Base-by-base conservation (phyloP, 495 filamentous ascomycete species). In the Tuber magnatum region DNA sequence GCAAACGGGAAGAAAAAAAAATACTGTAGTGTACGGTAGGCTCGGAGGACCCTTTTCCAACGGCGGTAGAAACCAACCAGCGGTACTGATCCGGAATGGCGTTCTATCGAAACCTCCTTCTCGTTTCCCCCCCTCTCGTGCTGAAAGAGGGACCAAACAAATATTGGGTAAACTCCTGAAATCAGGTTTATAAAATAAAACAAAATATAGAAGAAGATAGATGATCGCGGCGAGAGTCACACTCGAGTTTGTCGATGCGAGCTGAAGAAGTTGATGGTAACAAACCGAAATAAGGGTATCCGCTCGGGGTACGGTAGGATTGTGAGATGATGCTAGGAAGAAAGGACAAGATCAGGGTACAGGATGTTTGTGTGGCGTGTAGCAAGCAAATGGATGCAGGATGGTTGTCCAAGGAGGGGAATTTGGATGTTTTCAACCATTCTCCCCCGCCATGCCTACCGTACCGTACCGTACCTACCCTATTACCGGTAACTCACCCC, bases 361-460 rank as follows among this genome's bases (percentile, higher is more conserved):
- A n/a, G n/a, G n/a, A n/a, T 35, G 28, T 35, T 35, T 35, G 56
- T 32, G 56, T 32, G 28, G 56, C 32, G 18, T 14, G 56, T 61
- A 35, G 28, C 32, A 40, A 40, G 7, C 39, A 7, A 7, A 40
- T 7, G 39, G 39, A 40, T 40, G 39, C 39, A 16, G 56, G 56
- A 65, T 18, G 56, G 56, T 8, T 65, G 56, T 65, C 61, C 68
- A 32, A 78, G 68, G 77, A 74, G 77, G 77, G 77, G 77, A 68
- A 74, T 40, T 41, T 22, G 75, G 76, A 77, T 77, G 74, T 76
- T 77, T 76, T 76, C 74, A 76, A 76, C 48, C 44, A 10, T 68
- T 69, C 46, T 75, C 74, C 40, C 46, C 48, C 40, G 41, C 76
- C 56, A 65, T 65, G 56, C 28, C 28, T 1, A 72, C 74, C 48